A percentile compares a stretch with the other conserved stretches of the same genome.
Conservation (phyloP, 2,329 filamentous ascomycete species). For the Plenodomus lindquistii region DNA sequence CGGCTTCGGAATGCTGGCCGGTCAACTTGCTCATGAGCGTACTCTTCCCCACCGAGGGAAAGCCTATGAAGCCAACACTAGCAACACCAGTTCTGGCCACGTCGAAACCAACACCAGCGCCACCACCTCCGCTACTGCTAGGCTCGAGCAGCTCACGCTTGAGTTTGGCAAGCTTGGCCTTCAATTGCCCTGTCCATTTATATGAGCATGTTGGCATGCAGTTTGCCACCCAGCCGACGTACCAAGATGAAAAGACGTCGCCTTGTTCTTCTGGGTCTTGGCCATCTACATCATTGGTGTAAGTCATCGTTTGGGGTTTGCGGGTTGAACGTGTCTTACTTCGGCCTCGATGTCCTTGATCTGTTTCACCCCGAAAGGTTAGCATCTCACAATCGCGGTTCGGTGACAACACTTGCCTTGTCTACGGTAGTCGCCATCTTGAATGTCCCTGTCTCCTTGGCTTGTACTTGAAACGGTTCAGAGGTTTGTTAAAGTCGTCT, state of each 20-base stretch:
- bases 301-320: slow-evolving; percentile 21
- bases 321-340: slow-evolving; percentile 57
- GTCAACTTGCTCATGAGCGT: slow-evolving; percentile 94
- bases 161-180: slow-evolving; percentile 96
- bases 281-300: slow-evolving; percentile 69
- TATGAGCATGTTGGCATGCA: slow-evolving; percentile 26
- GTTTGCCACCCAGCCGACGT: slow-evolving; percentile 10
- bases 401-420: slow-evolving; percentile 64
- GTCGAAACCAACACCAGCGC: slow-evolving; percentile 88
- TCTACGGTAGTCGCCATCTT: slow-evolving; percentile 97
- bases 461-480: slow-evolving; percentile 4
- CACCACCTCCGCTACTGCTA: slow-evolving; percentile 76
- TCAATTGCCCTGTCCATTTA: slow-evolving; percentile 71
- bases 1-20: slow-evolving; percentile 94
- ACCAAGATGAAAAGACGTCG: slow-evolving; percentile 88
- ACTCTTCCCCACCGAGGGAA: slow-evolving; percentile 97
- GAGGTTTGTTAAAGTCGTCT: not conserved
- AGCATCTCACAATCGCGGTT: not conserved
- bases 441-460: slow-evolving; percentile 28
- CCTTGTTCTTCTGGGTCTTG: slow-evolving; percentile 96
- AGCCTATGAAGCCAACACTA: slow-evolving; percentile 96
- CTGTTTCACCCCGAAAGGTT: slow-evolving; percentile 52
- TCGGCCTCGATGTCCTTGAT: slow-evolving; percentile 97
- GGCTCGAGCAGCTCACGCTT: slow-evolving; percentile 95
- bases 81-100: slow-evolving; percentile 97